Base-by-base conservation (phyloP, 768 basidiomycete genomes). In the Tylopilus felleus region DNA sequence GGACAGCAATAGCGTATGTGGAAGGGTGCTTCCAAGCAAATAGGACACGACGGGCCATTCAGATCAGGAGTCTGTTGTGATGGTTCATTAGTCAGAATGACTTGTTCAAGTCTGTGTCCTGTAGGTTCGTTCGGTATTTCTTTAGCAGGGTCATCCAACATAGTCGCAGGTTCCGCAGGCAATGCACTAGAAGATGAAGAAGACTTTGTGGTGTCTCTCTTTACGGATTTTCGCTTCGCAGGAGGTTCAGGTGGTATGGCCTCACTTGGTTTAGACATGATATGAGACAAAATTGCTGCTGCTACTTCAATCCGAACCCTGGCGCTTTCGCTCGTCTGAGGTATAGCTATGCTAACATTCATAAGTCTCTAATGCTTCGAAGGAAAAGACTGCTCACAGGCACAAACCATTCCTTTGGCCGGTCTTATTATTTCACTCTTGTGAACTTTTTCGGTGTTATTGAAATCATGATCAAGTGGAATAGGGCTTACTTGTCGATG, bases 1-100 rank as follows among this genome's bases (percentile, higher is more conserved):
- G 80, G 80, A 62, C 84, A 86, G 41, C 65, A 65, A 47, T 73
- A 72, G n/a, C 75, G 77, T 49, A 73, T 67, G 56, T 86, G 84
- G 36, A 72, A 69, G 8, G 79, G 76, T 5, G 59, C 57, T 42
- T 65, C 65, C 19, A 70, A 66, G 65, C 84, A 85, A 21, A 81
- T 67, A 38, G 76, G 77, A 55, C 83, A 81, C 1, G 53, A 49
- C 1, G 52, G 55, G 51, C 44, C 47, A 40, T 55, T 51, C 44
- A 52, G 44, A n/a, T 31, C 49, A 6, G 17, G 27, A 22, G 53
- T 33, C 14, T 39, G 49, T 16, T 6, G 47, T 31, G 35, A 21
- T 25, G 38, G 47, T 28, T 44, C 23, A 41, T 41, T 42, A 5
- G 41, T 47, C 36, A 23, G 41, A 56, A 17, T 10, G 8, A 19